phyloP scores from a whole-genome alignment of 1,284 basidiomycete genomes.

The Mixia osmundae region DNA sequence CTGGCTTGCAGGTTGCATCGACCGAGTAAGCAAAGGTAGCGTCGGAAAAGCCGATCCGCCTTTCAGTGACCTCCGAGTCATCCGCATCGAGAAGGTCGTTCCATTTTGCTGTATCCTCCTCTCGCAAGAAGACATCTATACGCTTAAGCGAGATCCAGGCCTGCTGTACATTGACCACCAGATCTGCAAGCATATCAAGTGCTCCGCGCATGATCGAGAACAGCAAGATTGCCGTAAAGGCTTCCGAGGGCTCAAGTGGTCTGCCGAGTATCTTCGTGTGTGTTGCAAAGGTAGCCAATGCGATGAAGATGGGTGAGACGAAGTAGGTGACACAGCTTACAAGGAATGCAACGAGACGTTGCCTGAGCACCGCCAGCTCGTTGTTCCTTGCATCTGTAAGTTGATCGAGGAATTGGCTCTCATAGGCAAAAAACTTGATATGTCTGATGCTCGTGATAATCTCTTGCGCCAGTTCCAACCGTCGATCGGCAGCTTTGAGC shows the following conservation, averaged over 20 bases:
- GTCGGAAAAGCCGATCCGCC: conserved; percentile 28
- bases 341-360: conserved; percentile 24
- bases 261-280: conserved; percentile 24
- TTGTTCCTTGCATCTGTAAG: conserved; percentile 26
- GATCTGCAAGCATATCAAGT: conserved; percentile 18
- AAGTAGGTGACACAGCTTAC: conserved; percentile 24
- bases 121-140: conserved; percentile 27
- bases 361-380: conserved; percentile 26
- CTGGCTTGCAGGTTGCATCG: conserved; percentile 8
- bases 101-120: conserved; percentile 33
- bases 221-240: conserved; percentile 30
- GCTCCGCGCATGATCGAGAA: conserved; percentile 29
- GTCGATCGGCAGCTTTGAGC: conserved; percentile 29
- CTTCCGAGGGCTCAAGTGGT: conserved; percentile 24
- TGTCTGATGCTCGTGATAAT: conserved; percentile 30
- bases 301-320: neutral
- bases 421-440: conserved; percentile 28
- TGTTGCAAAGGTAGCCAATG: conserved; percentile 14
- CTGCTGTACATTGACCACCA: conserved; percentile 27
- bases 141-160: conserved; percentile 25
- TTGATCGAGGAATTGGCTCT: conserved; percentile 26
- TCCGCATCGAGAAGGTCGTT: conserved; percentile 23
- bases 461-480: conserved; percentile 30
- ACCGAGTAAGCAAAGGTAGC: conserved; percentile 24
- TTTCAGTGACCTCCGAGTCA: conserved; percentile 19